Evolutionary conservation across 83 land plant genomes (phyloP), one percentile per base, ranked within the genome.

Genomic region (Picea abies): DNA sequence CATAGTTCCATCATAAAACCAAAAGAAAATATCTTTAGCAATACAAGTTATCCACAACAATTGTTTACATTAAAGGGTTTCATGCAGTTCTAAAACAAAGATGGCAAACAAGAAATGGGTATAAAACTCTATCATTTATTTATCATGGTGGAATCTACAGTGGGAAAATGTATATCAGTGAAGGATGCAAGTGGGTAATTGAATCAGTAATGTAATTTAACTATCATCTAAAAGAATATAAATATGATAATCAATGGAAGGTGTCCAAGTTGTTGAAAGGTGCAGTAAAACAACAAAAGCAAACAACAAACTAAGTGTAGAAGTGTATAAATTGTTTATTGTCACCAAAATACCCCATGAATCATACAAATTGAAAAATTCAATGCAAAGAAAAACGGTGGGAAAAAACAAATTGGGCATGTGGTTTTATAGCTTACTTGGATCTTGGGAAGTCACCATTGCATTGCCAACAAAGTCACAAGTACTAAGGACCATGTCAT

Each of bases 401-500:
- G 39, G 75, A 70, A 35, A 70, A 70, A 32, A 32, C 29, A 37
- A 70, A 35, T 39, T n/a, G 0, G 4, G 60, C 62, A 47, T 49
- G 19, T 14, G 17, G 7, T 7, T 15, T 1, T 4, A 19, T 19
- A 71, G 32, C 90, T 86, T 87, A 92, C 94, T 92, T 82, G 94
- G 94, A 68, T 92, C 87, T 35, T 86, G 86, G 79, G 78, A 77
- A 49, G 91, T 83, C 26, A 88, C 83, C 8, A 83, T 79, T 11
- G 94, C 94, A 19, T 87, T 68, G 79, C 94, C 91, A 47, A 87
- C 87, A 52, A 92, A 92, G n/a, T 63, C 86, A 39, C 44, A 39
- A 39, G 4, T 39, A 39, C 4, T 0, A 39, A 90, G 73, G 1
- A 89, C 81, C 26, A 82, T 67, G 63, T 85, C 89, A 49, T 92